These are phyloP conservation scores for Fraxinus quadrangulata DNA, from an alignment of 257 asterid species.

Conservation along the genomic window DNA sequence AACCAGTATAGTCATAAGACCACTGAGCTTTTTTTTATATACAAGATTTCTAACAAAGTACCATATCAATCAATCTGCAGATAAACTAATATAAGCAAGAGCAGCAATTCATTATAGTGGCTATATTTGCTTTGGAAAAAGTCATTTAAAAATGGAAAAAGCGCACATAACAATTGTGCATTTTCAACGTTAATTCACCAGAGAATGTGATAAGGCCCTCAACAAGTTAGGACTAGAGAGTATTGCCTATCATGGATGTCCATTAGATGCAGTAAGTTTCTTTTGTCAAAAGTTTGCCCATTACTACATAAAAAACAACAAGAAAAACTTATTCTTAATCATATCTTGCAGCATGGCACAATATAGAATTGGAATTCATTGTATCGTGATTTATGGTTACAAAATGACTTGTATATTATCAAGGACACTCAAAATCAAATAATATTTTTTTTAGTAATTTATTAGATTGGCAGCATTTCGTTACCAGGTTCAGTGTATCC, in stretches of 20 bases:
- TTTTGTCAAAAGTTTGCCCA: conserved; percentile 5
- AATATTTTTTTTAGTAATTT: conserved; percentile 10
- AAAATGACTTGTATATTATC: neutral
- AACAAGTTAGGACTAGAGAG: neutral
- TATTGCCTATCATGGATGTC: neutral
- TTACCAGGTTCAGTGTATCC: conserved; percentile 98
- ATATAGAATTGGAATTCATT: neutral
- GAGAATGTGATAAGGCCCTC: neutral
- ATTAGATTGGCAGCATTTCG: conserved; percentile 4
- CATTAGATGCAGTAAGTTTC: neutral
- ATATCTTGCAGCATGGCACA: conserved; percentile 12
- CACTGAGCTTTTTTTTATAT: neutral
- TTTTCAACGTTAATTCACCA: neutral
- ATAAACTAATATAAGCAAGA: neutral
- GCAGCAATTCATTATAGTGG: neutral
- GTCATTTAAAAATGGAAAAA: neutral
- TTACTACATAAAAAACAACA: neutral
- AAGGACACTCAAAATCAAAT: conserved; percentile 5
- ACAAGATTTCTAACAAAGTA: conserved; percentile 1
- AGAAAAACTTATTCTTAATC: neutral
- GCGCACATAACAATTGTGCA: neutral
- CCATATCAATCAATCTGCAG: neutral
- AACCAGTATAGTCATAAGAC: neutral
- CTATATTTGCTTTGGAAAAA: neutral
- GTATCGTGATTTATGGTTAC: conserved; percentile 8